phyloP scores from a whole-genome alignment of 2,329 filamentous ascomycete species.

The Capronia epimyces region DNA sequence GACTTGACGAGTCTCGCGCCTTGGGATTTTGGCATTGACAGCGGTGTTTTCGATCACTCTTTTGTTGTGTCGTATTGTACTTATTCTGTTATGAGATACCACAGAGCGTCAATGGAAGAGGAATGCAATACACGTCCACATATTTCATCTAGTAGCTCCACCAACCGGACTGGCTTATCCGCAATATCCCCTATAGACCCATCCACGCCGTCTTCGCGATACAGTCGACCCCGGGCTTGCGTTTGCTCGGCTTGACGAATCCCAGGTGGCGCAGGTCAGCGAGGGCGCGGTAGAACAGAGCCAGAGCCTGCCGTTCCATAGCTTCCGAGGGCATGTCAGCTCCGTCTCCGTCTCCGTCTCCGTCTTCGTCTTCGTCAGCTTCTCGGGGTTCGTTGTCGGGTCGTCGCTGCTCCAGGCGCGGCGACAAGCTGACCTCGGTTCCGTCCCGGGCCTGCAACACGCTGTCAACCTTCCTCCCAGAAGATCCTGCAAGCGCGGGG shows the following conservation, averaged over 20 bases:
- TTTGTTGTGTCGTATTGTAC: too few species aligned
- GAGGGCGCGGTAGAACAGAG: conserved; percentile 76
- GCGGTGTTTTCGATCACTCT: too few species aligned
- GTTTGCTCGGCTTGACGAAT: conserved; percentile 67
- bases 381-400: too few species aligned
- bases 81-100: too few species aligned
- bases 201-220: conserved; percentile 77
- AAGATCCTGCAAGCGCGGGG: conserved; percentile 21
- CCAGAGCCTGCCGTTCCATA: conserved; percentile 40
- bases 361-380: neutral
- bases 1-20: too few species aligned
- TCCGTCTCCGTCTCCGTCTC: conserved; percentile 31
- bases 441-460: too few species aligned
- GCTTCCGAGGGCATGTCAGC: conserved; percentile 25
- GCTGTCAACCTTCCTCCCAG: too few species aligned
- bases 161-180: neutral
- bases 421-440: conserved; percentile 33
- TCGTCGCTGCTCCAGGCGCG: neutral
- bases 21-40: too few species aligned
- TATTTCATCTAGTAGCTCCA: too few species aligned
- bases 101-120: too few species aligned
- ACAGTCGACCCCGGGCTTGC: conserved; percentile 68
- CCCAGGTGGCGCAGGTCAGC: conserved; percentile 82
- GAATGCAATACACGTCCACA: too few species aligned
- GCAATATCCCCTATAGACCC: conserved; percentile 43